Evolutionary conservation across 2,329 filamentous ascomycete genomes (phyloP), one percentile per base, ranked within the genome.

Genomic region (Sporothrix phasma): DNA sequence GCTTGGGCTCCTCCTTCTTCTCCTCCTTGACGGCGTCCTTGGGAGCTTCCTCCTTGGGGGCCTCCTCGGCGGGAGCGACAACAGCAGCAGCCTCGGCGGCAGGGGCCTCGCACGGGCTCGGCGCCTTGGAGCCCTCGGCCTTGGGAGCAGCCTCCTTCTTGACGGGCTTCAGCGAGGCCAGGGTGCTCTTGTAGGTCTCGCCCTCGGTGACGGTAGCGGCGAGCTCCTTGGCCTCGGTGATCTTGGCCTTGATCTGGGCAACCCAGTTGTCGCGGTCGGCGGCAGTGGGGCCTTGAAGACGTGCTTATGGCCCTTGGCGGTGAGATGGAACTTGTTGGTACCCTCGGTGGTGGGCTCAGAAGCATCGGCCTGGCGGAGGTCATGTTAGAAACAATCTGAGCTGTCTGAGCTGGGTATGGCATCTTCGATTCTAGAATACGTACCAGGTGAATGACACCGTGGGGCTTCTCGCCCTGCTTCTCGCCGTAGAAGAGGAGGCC

Each of bases 251-350:
- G 70, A 96, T 76, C 73, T 92, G 88, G 67, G 86, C 79, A 72
- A 96, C 85, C 94, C 94, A 97, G 83, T 89, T 90, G 77, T 96
- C 91, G 74, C 93, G 92, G 79, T 97, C 92, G 66, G 85, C 80
- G 58, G 84, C 72, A 72, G 74, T 87, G 80, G 73, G 65, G 93
- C 90, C 84, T 97, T 93, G 83, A 99, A 96, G 66, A 84, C 84
- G 84, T 97, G 92, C 86, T 96, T 96, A 79, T 95, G 88, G 70
- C 88, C 89, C 77, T 88, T 87, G 74, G 89, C 79, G 74, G 88
- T 90, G 81, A 97, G 89, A 73, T 86, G 81, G 81, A 99, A 96
- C 78, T 94, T 92, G 78, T 84, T 83, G 69, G 83, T 74, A 66
- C 91, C 89, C 67, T 92, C 88, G 76, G 87, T 85, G 75, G 84